Base-by-base conservation (phyloP, 495 filamentous ascomycete genomes). In the Neurospora africana region DNA sequence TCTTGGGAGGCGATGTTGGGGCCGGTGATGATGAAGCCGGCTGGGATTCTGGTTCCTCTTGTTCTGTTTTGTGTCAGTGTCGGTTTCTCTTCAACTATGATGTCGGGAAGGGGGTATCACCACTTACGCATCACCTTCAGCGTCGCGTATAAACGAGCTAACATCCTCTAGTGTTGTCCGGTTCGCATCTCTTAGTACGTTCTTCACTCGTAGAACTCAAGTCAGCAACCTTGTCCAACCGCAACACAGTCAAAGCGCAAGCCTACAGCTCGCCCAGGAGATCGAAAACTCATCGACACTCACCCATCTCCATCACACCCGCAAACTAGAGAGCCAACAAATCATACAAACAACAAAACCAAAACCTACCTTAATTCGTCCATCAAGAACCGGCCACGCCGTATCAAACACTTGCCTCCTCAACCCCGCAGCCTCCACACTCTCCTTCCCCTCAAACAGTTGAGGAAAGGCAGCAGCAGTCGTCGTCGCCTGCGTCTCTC, bases 1-100 rank as follows among this genome's bases (percentile, higher is more conserved):
- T 85, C 86, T 71, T 95, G 91, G 15, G 91, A 91, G 35, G 93
- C 90, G 70, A 94, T 91, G 74, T 93, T 94, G n/a, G 93, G 92
- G 7, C 93, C 94, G 21, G 92, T 90, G 37, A 93, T 89, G 47
- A 99, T 88, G 71, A 98, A 88, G 17, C 87, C 94, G 6, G 93
- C 90, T 0, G 93, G 92, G 35, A 97, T 89, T 72, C 82, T 84
- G 11, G 72, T 75, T 19, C 74, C 53, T 33, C 53, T 33, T 33
- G 53, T 65, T 65, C 53, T 65, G 15, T 61, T 19, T 35, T 73
- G 27, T 38, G 27, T 11, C 2, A 13, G 13, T 4, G 47, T 68
- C 83, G 72, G 82, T 33, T 21, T 13, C 69, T 17, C 30, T 38
- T 23, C 35, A 65, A 3, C 10, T 21, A 19, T 7, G 7, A 6